Evolutionary conservation across 352 stramenopile species (phyloP), one percentile per base, ranked within the genome.

Genomic region (Vaucheria bursata): DNA sequence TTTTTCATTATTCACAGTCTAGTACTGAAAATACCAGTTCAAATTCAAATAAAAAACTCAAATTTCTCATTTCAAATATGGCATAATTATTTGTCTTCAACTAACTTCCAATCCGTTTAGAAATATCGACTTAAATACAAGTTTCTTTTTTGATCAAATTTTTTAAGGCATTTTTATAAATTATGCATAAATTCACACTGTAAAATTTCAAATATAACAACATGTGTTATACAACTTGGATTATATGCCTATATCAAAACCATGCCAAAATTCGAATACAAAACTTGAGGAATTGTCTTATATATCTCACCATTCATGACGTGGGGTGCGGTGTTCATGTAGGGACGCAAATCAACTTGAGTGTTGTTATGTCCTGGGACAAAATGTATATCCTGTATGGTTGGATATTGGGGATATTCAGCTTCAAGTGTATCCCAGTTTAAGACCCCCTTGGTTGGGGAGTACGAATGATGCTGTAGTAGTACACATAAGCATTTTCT

Each of bases 351-450:
- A 73, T 81, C 76, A 32, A 81, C 72, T 34, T 79, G 45, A 59
- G 49, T 73, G 71, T 39, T 7, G 33, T 32, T 31, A 39, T 98
- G 92, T 67, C 90, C 75, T 39, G 85, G 82, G 31, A 81, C 50
- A 35, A 93, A 78, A n/a, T 87, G 74, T 29, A 93, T 77, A 79
- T 94, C 88, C 64, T 87, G 83, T 69, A 93, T 87, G 0, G 78
- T 87, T 0, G 90, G 90, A 77, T 93, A 94, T 7, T 85, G 53
- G 12, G 90, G 90, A 76, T 93, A 94, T 7, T 87, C 85, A 71
- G 84, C 79, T 73, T 94, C 90, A 37, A 94, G 88, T 7, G 86
- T 90, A 35, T 4, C 75, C 18, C 18, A 49, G 7, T n/a, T 31
- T 12, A 12, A 18, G 45, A 18, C 12, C 45, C 45, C 45, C 45